Evolutionary conservation across 2,329 filamentous ascomycete genomes (phyloP).

Genomic region (Pochonia chlamydosporia): DNA sequence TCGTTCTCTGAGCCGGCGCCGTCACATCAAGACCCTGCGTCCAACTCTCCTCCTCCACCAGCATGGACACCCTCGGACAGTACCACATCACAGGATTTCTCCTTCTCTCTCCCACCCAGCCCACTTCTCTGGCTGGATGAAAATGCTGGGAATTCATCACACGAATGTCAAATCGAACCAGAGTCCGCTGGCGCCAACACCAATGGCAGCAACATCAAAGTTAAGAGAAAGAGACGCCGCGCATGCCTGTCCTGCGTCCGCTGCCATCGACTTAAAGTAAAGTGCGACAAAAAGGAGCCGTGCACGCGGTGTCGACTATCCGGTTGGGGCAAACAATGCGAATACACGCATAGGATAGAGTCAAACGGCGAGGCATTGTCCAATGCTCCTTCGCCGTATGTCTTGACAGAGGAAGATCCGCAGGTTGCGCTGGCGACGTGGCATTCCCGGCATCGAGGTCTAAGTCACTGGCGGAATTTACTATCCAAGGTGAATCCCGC

Average conservation of each 20-base stretch:
- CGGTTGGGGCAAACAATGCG: conserved; percentile 6
- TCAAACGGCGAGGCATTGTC: neutral
- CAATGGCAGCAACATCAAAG: too few relatives aligned
- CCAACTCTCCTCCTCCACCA: too few relatives aligned
- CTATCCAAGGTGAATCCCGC: neutral
- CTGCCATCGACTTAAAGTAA: conserved; percentile 8
- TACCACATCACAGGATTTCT: too few relatives aligned
- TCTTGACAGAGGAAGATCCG: neutral
- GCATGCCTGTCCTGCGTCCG: conserved; percentile 9
- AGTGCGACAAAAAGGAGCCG: conserved; percentile 9
- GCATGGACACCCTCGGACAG: neutral
- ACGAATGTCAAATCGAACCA: too few relatives aligned
- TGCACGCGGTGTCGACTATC: conserved; percentile 7
- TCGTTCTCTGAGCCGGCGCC: neutral
- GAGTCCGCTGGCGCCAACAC: neutral
- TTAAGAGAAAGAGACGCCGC: conserved; percentile 3
- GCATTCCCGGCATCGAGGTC: neutral
- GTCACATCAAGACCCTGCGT: too few relatives aligned
- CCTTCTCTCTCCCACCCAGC: too few relatives aligned
- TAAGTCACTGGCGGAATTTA: neutral
- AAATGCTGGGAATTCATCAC: too few relatives aligned
- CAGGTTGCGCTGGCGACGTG: neutral
- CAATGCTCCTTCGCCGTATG: neutral
- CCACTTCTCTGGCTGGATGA: too few relatives aligned
- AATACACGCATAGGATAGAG: conserved; percentile 6